These are phyloP conservation scores for Oehlia diaphana DNA, from an alignment of 192 early-diverging fungal species.

Conservation along the genomic window DNA sequence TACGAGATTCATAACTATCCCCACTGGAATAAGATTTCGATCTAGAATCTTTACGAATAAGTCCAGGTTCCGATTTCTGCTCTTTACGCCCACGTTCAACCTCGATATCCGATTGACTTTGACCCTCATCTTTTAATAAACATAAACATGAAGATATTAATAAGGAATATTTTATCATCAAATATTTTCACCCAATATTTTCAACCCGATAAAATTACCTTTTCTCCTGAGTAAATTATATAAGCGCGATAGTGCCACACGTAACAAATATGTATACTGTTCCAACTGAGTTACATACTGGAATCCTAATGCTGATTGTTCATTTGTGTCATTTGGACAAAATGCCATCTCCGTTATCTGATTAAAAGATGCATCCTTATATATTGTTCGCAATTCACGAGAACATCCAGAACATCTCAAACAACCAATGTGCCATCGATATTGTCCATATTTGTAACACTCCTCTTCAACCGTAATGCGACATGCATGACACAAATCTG, in stretches of 20 bases:
- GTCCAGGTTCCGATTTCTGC: slow-evolving; percentile 23
- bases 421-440: slow-evolving; percentile 84
- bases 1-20: slow-evolving; percentile 47
- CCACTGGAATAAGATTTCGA: slow-evolving; percentile 51
- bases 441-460: slow-evolving; percentile 69
- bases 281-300: slow-evolving; percentile 81
- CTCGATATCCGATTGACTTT: slow-evolving; percentile 15
- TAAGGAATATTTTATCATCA: background rate
- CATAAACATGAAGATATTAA: background rate
- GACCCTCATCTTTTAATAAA: background rate
- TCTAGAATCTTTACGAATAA: slow-evolving; percentile 43
- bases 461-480: slow-evolving; percentile 81
- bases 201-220: slow-evolving; percentile 30
- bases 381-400: slow-evolving; percentile 39
- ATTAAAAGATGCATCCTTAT: slow-evolving; percentile 57
- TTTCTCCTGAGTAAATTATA: slow-evolving; percentile 70
- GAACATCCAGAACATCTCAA: slow-evolving; percentile 76
- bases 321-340: slow-evolving; percentile 55
- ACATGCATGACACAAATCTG: slow-evolving; percentile 83
- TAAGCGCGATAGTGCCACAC: slow-evolving; percentile 77
- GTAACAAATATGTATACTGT: slow-evolving; percentile 89
- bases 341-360: slow-evolving; percentile 40
- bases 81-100: slow-evolving; percentile 6
- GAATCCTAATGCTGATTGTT: slow-evolving; percentile 51
- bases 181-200: background rate